These are phyloP conservation scores for Harringtonia lauricola DNA, from an alignment of 2,329 filamentous ascomycete species.

Conservation along the genomic window DNA sequence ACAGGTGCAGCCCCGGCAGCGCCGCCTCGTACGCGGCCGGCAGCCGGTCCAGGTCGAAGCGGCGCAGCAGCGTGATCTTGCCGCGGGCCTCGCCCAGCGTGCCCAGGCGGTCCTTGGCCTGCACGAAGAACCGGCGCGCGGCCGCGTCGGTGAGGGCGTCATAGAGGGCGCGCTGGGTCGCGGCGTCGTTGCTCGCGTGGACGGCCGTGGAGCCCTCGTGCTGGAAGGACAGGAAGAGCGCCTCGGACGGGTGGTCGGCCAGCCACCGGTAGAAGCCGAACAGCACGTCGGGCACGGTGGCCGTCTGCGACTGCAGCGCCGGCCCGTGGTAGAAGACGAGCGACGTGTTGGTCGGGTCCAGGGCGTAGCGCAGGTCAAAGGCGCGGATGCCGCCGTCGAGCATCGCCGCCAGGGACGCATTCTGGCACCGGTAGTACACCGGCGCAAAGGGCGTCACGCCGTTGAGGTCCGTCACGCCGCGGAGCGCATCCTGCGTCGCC, in stretches of 20 bases:
- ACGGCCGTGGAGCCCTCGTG: conserved; percentile 27
- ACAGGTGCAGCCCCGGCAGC: conserved; percentile 35
- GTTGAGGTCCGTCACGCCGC: conserved; percentile 14
- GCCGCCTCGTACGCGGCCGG: conserved; percentile 20
- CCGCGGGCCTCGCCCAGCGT: conserved; percentile 32
- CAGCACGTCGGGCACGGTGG: conserved; percentile 31
- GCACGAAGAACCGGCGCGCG: conserved; percentile 29
- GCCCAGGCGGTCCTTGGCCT: conserved; percentile 38
- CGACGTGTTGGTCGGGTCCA: conserved; percentile 30
- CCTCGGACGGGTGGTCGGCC: conserved; percentile 31
- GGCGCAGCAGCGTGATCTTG: conserved; percentile 29
- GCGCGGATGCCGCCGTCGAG: conserved; percentile 35
- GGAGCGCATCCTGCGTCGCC: conserved; percentile 27
- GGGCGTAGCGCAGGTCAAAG: conserved; percentile 38
- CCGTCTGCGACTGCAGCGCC: conserved; percentile 30
- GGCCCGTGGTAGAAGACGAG: conserved; percentile 37
- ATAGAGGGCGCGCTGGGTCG: conserved; percentile 26
- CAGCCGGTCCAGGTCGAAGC: conserved; percentile 30
- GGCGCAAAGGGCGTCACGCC: conserved; percentile 19
- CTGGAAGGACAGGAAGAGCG: conserved; percentile 33
- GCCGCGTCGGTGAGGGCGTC: conserved; percentile 24
- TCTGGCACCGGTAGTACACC: conserved; percentile 35
- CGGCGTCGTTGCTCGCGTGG: conserved; percentile 20
- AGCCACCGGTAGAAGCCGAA: conserved; percentile 38
- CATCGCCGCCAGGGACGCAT: conserved; percentile 22